These are phyloP conservation scores for Lactarius deliciosus DNA, from an alignment of 768 basidiomycete species.

Conservation along the genomic window DNA sequence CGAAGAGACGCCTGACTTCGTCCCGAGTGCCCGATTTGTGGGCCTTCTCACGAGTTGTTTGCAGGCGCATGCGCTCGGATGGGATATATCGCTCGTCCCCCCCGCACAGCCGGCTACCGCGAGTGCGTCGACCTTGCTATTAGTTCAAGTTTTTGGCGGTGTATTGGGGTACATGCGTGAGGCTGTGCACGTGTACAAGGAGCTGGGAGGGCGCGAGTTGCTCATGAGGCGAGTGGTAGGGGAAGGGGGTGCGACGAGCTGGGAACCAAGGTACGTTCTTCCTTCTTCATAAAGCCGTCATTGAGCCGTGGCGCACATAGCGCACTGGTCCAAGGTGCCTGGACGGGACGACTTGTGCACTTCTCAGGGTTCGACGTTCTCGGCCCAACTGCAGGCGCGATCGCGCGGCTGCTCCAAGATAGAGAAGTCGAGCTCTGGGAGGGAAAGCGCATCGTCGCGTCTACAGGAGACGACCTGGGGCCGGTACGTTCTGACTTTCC, in stretches of 20 bases:
- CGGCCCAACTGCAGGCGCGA: conserved; percentile 61
- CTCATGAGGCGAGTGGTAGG: conserved; percentile 60
- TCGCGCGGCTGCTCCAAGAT: conserved; percentile 60
- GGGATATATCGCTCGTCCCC: conserved; percentile 65
- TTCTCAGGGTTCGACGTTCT: conserved; percentile 62
- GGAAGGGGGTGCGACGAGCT: conserved; percentile 54
- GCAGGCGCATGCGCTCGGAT: conserved; percentile 62
- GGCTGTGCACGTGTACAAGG: conserved; percentile 65
- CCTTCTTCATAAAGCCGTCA: background rate
- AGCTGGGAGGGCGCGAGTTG: conserved; percentile 65
- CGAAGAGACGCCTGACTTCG: conserved; percentile 39
- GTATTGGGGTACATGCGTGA: conserved; percentile 61
- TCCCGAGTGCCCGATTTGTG: conserved; percentile 50
- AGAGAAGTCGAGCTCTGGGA: conserved; percentile 67
- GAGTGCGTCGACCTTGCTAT: conserved; percentile 57
- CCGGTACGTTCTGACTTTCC: background rate
- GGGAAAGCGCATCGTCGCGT: conserved; percentile 56
- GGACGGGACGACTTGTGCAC: conserved; percentile 56
- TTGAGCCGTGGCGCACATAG: conserved; percentile 33
- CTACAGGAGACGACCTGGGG: conserved; percentile 49
- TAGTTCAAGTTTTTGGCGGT: conserved; percentile 54
- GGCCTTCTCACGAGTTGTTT: conserved; percentile 58
- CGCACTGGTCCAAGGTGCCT: conserved; percentile 56
- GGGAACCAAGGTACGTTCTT: conserved; percentile 56
- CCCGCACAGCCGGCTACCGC: conserved; percentile 58